These are phyloP conservation scores for Arthroderma uncinatum DNA, from an alignment of 2,329 filamentous ascomycete genomes.

Conservation along the genomic window DNA sequence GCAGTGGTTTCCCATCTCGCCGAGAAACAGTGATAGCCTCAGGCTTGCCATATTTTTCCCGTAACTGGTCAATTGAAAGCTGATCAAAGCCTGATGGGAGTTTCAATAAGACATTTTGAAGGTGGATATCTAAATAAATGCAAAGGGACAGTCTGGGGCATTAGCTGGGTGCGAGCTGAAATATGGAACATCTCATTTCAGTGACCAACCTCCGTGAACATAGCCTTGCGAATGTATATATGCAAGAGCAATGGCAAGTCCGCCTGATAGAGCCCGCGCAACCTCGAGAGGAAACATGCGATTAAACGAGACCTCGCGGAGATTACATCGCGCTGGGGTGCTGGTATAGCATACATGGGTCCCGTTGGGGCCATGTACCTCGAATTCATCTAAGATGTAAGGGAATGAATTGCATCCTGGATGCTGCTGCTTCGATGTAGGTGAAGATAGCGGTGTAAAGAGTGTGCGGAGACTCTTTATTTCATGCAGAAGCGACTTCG, in stretches of 20 bases:
- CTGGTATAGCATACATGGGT: constrained; percentile 16
- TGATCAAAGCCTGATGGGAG: constrained; percentile 14
- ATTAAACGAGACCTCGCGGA: constrained; percentile 16
- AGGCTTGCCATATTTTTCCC: constrained; percentile 20
- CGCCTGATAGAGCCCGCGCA: constrained; percentile 13
- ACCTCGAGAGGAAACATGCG: constrained; percentile 14
- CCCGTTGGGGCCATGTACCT: constrained; percentile 16
- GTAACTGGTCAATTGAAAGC: constrained; percentile 19
- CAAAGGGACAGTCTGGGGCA: too few relatives aligned
- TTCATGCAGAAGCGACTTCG: constrained; percentile 14
- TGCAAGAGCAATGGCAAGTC: constrained; percentile 15
- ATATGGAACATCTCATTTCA: too few relatives aligned
- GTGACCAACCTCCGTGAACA: constrained; percentile 17
- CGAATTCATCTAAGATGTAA: constrained; percentile 14
- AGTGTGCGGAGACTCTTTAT: constrained; percentile 18
- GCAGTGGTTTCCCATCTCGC: constrained; percentile 15
- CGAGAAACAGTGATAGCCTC: constrained; percentile 14
- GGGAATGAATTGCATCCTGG: constrained; percentile 7
- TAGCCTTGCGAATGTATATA: constrained; percentile 18
- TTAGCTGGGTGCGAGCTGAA: neutral
- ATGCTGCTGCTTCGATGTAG: neutral
- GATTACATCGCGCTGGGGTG: constrained; percentile 17
- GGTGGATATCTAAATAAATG: constrained; percentile 18
- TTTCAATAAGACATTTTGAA: constrained; percentile 17
- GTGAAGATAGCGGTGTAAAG: constrained; percentile 5